phyloP scores from a whole-genome alignment of 176 grass and related monocot genomes.

The Coix lacrymajobi region DNA sequence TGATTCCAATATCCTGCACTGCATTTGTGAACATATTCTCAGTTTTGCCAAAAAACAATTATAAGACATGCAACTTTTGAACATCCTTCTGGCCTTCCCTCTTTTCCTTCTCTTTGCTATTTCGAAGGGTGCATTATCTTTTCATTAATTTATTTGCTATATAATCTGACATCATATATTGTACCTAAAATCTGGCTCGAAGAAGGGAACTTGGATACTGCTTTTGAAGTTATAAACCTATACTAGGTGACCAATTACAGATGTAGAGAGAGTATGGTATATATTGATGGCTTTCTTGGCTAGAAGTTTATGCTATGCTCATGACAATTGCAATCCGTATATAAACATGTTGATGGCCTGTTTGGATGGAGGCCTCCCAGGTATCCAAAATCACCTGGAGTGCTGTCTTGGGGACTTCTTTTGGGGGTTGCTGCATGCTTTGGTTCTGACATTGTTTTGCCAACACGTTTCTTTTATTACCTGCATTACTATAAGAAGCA shows the following conservation, averaged over 20 bases:
- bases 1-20: neutral
- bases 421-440: neutral
- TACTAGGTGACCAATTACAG: neutral
- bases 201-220: neutral
- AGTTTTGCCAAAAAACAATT: neutral
- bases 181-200: neutral
- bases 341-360: neutral
- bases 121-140: neutral
- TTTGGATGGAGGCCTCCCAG: neutral
- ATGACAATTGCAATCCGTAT: neutral
- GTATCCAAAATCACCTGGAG: neutral
- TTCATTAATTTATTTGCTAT: neutral
- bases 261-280: neutral
- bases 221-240: neutral
- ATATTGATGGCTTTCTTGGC: neutral
- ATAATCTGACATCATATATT: neutral
- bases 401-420: neutral
- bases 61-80: neutral
- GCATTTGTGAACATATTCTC: neutral
- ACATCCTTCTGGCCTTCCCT: neutral
- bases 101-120: neutral
- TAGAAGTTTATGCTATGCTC: neutral
- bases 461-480: neutral
- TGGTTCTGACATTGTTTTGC: neutral
- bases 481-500: neutral